Evolutionary conservation across 495 filamentous ascomycete species (phyloP).

Genomic region (Pseudomonodictys pantanalensis): DNA sequence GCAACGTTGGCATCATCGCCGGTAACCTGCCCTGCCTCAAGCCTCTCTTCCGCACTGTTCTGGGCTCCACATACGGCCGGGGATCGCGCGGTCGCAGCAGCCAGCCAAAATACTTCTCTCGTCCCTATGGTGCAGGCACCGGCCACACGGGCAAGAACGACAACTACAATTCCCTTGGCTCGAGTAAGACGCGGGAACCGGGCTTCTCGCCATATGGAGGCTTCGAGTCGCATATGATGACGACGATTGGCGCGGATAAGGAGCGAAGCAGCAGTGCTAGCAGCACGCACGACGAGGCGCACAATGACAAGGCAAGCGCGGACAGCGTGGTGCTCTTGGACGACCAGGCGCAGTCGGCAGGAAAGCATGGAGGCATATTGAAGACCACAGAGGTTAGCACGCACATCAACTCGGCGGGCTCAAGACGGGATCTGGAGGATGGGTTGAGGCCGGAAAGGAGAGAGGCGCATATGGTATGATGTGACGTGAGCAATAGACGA

Average conservation of each 20-base stretch:
- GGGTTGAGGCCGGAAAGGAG: not conserved
- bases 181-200: slow-evolving; percentile 6
- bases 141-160: slow-evolving; percentile 9
- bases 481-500: no score
- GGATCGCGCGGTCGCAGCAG: slow-evolving; percentile 5
- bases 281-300: slow-evolving; percentile 2
- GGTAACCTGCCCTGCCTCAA: slow-evolving; percentile 37
- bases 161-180: slow-evolving; percentile 23
- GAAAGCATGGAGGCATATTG: slow-evolving; percentile 18
- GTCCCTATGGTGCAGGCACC: slow-evolving; percentile 18
- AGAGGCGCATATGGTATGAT: slow-evolving; percentile 8
- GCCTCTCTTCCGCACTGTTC: slow-evolving; percentile 32
- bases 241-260: slow-evolving; percentile 2
- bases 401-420: not conserved
- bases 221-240: slow-evolving; percentile 21
- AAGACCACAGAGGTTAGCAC: slow-evolving; percentile 25
- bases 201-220: not conserved
- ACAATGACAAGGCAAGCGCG: slow-evolving; percentile 5
- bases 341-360: not conserved
- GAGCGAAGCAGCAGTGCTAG: not conserved
- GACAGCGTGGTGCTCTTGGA: slow-evolving; percentile 12
- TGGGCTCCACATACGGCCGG: slow-evolving; percentile 26
- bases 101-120: slow-evolving; percentile 9
- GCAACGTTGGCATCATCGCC: slow-evolving; percentile 34
- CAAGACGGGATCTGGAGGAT: not conserved